Base-by-base conservation (phyloP, 768 basidiomycete species). In the Cyathus striatus region DNA sequence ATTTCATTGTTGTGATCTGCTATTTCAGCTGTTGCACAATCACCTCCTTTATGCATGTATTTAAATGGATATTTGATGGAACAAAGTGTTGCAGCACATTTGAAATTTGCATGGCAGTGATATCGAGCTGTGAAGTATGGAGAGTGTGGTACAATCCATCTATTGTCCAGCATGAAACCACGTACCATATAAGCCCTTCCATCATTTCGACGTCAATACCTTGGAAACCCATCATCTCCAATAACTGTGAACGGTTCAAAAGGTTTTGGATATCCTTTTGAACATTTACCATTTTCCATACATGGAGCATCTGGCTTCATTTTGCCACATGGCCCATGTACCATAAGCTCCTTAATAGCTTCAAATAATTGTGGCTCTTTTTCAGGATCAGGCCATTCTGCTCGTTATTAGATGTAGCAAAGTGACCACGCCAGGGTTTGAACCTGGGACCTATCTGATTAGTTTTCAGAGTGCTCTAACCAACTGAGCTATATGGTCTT, bases 41-140 rank as follows among this genome's bases (percentile, higher is more conserved):
- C 44, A 69, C 48, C 46, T 14, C 73, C 69, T 48, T 73, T 76
- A 55, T 70, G 59, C 5, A 72, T 58, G 46, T 73, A 73, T 50
- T 72, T 73, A 50, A 61, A 54, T 13, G 65, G 53, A 42, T 75
- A 76, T 41, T 75, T 73, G 42, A 69, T 36, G 2, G 69, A 46
- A 17, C 52, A 52, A 33, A 73, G 49, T 3, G 61, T 61, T 0
- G 52, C 57, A 38, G 9, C 7, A 30, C 27, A 30, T 30, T 30
- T n/a, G 9, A 30, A 30, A 30, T 30, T 30, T 9, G 27, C 27
- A 30, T 30, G 27, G n/a, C 9, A 30, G 9, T 30, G 9, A 7
- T 9, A n/a, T n/a, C 27, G n/a, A 30, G n/a, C 9, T 9, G n/a
- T 30, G n/a, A 30, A n/a, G n/a, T 9, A n/a, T 9, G 27, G 27